These are phyloP conservation scores for Gossypioides kirkii DNA, from an alignment of 345 rosid species.

Conservation along the genomic window DNA sequence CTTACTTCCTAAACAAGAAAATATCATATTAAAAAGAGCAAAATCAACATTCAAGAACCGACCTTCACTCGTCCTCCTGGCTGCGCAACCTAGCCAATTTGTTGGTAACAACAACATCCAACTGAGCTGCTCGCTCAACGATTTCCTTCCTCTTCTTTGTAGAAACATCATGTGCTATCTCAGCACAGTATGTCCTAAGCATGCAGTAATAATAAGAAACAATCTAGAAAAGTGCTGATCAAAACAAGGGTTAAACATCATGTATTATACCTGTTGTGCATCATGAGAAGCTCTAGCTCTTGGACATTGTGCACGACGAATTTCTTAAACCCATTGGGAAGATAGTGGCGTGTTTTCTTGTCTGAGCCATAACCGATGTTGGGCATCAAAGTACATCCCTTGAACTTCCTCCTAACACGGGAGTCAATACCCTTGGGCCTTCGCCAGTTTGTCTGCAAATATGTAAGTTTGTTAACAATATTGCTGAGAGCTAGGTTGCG, in stretches of 20 bases:
- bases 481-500: neutral
- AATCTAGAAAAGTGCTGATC: no score
- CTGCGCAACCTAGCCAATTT: slow-evolving; percentile 66
- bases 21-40: neutral
- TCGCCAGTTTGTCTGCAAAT: slow-evolving; percentile 46
- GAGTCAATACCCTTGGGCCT: slow-evolving; percentile 78
- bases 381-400: slow-evolving; percentile 62
- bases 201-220: neutral
- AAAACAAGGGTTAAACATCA: neutral
- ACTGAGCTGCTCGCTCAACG: slow-evolving; percentile 57
- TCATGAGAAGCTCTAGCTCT: slow-evolving; percentile 62
- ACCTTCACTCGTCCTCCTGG: slow-evolving; percentile 56
- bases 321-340: slow-evolving; percentile 65
- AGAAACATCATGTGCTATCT: slow-evolving; percentile 61
- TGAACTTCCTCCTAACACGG: slow-evolving; percentile 71
- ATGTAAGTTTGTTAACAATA: neutral
- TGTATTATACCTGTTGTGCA: slow-evolving; percentile 54
- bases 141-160: slow-evolving; percentile 62
- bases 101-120: slow-evolving; percentile 67
- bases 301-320: slow-evolving; percentile 53
- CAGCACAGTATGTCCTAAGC: slow-evolving; percentile 62
- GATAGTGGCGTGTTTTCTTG: slow-evolving; percentile 67
- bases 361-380: slow-evolving; percentile 64
- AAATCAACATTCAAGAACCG: neutral
- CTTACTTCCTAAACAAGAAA: neutral